Evolutionary conservation across 228 moss, liverwort and hornwort species (phyloP).

Genomic region (Sphagnum fallax): DNA sequence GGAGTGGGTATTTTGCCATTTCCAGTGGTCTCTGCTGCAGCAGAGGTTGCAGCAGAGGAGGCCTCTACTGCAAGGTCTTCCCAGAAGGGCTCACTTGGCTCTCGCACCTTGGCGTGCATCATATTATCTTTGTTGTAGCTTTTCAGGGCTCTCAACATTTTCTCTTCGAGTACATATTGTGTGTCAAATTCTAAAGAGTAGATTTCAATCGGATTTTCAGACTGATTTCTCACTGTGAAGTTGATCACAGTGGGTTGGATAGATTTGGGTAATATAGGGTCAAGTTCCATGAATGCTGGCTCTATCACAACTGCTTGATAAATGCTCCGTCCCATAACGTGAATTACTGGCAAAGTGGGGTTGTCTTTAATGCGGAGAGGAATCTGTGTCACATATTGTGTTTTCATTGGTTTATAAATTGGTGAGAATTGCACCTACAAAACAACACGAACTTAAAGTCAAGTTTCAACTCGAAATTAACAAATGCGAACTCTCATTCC

Average conservation of each 20-base stretch:
- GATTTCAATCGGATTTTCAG: slow-evolving; percentile 61
- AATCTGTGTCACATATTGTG: slow-evolving; percentile 52
- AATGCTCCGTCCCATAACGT: slow-evolving; percentile 57
- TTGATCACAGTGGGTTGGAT: slow-evolving; percentile 26
- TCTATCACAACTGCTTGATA: slow-evolving; percentile 31
- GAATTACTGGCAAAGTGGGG: slow-evolving; percentile 19
- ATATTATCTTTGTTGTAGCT: slow-evolving; percentile 48
- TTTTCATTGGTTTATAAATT: slow-evolving; percentile 54
- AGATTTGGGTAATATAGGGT: slow-evolving; percentile 66
- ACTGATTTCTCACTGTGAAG: slow-evolving; percentile 44
- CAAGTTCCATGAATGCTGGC: slow-evolving; percentile 57
- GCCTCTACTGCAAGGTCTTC: slow-evolving; percentile 15
- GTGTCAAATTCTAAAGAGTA: slow-evolving; percentile 80
- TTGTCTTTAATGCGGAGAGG: slow-evolving; percentile 21
- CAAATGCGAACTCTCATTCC: too few species aligned
- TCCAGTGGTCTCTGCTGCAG: background rate
- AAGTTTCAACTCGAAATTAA: too few species aligned
- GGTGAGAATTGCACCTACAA: slow-evolving; percentile 66
- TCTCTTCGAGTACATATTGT: slow-evolving; percentile 64
- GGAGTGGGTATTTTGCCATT: too few species aligned
- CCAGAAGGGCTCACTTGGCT: slow-evolving; percentile 80
- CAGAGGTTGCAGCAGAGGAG: slow-evolving; percentile 5
- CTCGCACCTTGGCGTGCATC: slow-evolving; percentile 49
- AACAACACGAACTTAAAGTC: too few species aligned
- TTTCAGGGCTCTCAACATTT: slow-evolving; percentile 34